Evolutionary conservation across 108 stramenopile species (phyloP).

Genomic region (Epipyxis sp.): DNA sequence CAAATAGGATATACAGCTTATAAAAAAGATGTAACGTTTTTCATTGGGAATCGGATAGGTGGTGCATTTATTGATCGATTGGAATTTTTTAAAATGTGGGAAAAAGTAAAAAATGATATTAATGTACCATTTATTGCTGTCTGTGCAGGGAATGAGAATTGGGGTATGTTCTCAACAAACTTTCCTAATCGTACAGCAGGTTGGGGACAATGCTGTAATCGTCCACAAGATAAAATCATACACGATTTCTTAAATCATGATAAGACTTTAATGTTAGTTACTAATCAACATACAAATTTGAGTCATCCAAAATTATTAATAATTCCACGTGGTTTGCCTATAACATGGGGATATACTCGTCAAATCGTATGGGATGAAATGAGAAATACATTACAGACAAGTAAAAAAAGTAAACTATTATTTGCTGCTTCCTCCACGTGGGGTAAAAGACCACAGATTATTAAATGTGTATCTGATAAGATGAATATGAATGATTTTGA

Average conservation of each 20-base stretch:
- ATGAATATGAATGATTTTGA: conserved; percentile 21
- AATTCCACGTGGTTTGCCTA: conserved; percentile 29
- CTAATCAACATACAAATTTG: conserved; percentile 26
- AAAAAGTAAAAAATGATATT: conserved; percentile 26
- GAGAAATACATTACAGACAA: not conserved
- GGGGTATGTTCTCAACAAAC: conserved; percentile 17
- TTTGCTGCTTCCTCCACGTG: conserved; percentile 29
- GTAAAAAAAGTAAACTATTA: not conserved
- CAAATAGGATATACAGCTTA: not conserved
- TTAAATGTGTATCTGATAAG: conserved; percentile 22
- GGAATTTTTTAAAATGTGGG: conserved; percentile 19
- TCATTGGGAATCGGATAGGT: conserved; percentile 21
- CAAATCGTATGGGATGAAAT: conserved; percentile 23
- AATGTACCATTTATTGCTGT: conserved; percentile 10
- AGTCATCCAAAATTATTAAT: conserved; percentile 33
- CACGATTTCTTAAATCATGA: conserved; percentile 31
- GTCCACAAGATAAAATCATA: conserved; percentile 3
- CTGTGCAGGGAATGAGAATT: conserved; percentile 34
- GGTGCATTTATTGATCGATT: conserved; percentile 20
- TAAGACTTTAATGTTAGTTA: conserved; percentile 29
- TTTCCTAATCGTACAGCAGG: conserved; percentile 31
- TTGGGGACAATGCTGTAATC: conserved; percentile 27
- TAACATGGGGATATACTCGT: conserved; percentile 27
- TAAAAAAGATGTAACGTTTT: not conserved
- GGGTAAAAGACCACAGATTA: conserved; percentile 30